Conservation (phyloP, 768 basidiomycete genomes). For the Leccinum boreale region DNA sequence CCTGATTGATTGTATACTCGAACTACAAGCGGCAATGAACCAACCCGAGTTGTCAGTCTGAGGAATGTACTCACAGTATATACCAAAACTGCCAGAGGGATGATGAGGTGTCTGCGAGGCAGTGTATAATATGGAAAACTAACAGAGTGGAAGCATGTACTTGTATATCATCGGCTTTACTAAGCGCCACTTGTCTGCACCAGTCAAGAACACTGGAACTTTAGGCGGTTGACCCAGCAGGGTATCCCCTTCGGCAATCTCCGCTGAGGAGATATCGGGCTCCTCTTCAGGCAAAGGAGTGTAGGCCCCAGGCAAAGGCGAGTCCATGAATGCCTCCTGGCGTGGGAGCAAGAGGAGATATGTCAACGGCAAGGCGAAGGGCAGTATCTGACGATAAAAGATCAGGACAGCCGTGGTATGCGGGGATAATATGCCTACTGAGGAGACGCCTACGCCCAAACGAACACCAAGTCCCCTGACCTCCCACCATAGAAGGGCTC, state of each 20-base stretch:
- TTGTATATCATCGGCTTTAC: conserved; percentile 73
- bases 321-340: conserved; percentile 45
- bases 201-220: conserved; percentile 51
- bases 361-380: conserved; percentile 72
- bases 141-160: conserved; percentile 94
- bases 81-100: conserved; percentile 44
- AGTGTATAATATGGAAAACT: conserved; percentile 31
- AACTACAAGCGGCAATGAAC: conserved; percentile 48
- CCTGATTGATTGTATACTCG: conserved; percentile 91
- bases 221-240: conserved; percentile 35
- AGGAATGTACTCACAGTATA: conserved; percentile 48
- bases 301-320: conserved; percentile 36
- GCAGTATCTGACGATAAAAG: conserved; percentile 57
- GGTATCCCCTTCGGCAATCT: conserved; percentile 29
- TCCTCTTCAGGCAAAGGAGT: conserved; percentile 36
- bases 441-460: conserved; percentile 76
- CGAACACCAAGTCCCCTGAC: conserved; percentile 82
- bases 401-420: not conserved
- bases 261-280: conserved; percentile 14
- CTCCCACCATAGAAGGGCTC: conserved; percentile 95
- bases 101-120: conserved; percentile 13
- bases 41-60: not conserved
- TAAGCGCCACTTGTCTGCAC: conserved; percentile 74
- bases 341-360: conserved; percentile 78
- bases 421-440: conserved; percentile 45